Conservation (phyloP, 2,329 filamentous ascomycete genomes). For the Colletotrichum abscissum region DNA sequence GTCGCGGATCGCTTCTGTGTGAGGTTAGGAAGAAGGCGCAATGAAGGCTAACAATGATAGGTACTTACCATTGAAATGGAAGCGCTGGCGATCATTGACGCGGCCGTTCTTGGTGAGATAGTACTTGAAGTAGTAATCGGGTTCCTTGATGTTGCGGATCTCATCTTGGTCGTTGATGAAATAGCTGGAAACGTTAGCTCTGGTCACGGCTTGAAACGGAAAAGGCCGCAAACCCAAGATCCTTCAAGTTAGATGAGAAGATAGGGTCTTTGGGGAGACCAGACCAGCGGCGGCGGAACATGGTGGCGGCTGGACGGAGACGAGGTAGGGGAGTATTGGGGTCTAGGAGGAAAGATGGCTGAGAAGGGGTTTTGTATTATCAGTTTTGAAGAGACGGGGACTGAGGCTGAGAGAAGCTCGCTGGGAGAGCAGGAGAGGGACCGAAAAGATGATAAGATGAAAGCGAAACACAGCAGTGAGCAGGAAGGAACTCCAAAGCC, state of each 20-base stretch:
- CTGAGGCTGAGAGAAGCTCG: no score
- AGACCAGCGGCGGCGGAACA: constrained; percentile 80
- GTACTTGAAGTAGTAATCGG: constrained; percentile 79
- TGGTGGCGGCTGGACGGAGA: constrained; percentile 49
- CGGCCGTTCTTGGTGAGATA: constrained; percentile 79
- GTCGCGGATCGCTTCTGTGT: constrained; percentile 68
- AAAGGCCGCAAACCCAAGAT: constrained; percentile 72
- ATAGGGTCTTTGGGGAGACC: constrained; percentile 77
- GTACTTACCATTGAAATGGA: constrained; percentile 77
- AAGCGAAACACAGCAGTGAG: neutral
- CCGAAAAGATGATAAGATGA: neutral
- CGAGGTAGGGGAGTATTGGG: no score
- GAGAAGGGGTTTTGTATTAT: neutral
- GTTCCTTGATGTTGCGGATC: constrained; percentile 75
- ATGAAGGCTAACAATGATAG: neutral
- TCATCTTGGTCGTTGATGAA: constrained; percentile 82
- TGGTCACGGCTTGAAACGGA: neutral
- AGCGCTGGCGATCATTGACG: constrained; percentile 80
- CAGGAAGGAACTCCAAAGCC: neutral
- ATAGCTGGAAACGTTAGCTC: constrained; percentile 64
- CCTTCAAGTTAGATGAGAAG: constrained; percentile 73
- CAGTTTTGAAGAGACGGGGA: neutral
- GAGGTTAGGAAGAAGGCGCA: constrained; percentile 18
- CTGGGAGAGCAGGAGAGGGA: neutral
- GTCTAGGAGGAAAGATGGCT: neutral